These are phyloP conservation scores for Cercospora sojina DNA, from an alignment of 2,329 filamentous ascomycete genomes.

Conservation along the genomic window DNA sequence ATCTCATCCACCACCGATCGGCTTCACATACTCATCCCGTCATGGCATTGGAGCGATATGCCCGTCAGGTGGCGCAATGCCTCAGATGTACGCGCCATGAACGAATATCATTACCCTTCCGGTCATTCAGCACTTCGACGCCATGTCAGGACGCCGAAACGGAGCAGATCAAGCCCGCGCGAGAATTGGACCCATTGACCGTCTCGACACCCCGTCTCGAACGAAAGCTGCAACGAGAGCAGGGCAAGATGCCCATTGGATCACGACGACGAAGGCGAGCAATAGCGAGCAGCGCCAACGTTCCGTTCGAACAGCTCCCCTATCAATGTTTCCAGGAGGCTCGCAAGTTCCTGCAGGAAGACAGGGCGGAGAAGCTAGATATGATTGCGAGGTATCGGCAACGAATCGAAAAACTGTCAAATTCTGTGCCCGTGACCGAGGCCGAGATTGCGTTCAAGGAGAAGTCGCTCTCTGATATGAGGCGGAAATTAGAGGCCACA, in stretches of 20 bases:
- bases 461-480: conserved; percentile 66
- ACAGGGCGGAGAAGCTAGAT: conserved; percentile 76
- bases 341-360: conserved; percentile 73
- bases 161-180: conserved; percentile 19
- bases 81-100: conserved; percentile 32
- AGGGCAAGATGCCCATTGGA: conserved; percentile 68
- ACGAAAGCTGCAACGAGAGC: conserved; percentile 61
- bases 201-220: conserved; percentile 48
- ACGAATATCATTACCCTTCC: conserved; percentile 37
- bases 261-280: conserved; percentile 72
- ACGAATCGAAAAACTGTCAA: conserved; percentile 67
- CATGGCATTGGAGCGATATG: conserved; percentile 39
- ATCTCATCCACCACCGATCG: neutral
- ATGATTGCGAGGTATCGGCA: conserved; percentile 67
- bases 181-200: conserved; percentile 24
- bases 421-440: conserved; percentile 41
- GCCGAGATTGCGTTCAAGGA: conserved; percentile 52
- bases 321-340: conserved; percentile 99
- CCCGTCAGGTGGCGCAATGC: conserved; percentile 37
- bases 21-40: neutral
- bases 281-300: conserved; percentile 50
- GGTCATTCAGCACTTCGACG: conserved; percentile 52
- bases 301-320: conserved; percentile 90
- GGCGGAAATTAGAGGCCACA: conserved; percentile 68
- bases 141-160: conserved; percentile 47